phyloP scores from a whole-genome alignment of 2,329 filamentous ascomycete genomes.

The Seiridium cupressi region DNA sequence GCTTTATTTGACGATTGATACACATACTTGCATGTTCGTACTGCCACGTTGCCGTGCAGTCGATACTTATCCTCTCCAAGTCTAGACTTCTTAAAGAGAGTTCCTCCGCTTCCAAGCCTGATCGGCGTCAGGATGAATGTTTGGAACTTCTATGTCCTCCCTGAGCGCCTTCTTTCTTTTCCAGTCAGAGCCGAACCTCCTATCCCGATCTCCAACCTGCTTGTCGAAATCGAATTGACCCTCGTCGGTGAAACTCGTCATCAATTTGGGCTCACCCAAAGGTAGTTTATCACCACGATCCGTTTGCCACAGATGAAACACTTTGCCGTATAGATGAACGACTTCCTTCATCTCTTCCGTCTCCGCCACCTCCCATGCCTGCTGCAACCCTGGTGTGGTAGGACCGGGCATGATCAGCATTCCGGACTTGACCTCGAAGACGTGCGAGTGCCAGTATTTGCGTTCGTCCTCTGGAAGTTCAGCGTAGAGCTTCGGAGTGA shows the following conservation, averaged over 20 bases:
- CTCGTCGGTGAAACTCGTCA: slow-evolving; percentile 51
- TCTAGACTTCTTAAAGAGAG: neutral
- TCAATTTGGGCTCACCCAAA: slow-evolving; percentile 50
- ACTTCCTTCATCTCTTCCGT: slow-evolving; percentile 78
- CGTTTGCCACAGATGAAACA: slow-evolving; percentile 84
- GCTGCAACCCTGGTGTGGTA: slow-evolving; percentile 46
- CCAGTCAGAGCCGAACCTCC: slow-evolving; percentile 43
- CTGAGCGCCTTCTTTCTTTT: slow-evolving; percentile 42
- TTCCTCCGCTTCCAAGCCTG: slow-evolving; percentile 16
- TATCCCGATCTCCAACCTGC: slow-evolving; percentile 42
- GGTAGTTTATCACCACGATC: slow-evolving; percentile 66
- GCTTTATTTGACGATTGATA: too few relatives aligned
- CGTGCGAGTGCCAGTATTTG: slow-evolving; percentile 75
- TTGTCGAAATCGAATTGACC: slow-evolving; percentile 47
- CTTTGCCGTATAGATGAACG: slow-evolving; percentile 75
- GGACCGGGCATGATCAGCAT: slow-evolving; percentile 77
- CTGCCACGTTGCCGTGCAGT: neutral
- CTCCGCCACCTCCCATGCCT: slow-evolving; percentile 74
- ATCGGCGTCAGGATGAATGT: slow-evolving; percentile 35
- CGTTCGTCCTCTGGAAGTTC: slow-evolving; percentile 66
- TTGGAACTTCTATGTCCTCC: slow-evolving; percentile 36
- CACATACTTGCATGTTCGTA: too few relatives aligned
- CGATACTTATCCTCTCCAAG: neutral
- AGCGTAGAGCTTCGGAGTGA: slow-evolving; percentile 66
- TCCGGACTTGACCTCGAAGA: slow-evolving; percentile 73